These are phyloP conservation scores for Aspergillus transmontanensis DNA, from an alignment of 2,329 filamentous ascomycete genomes.

Conservation along the genomic window DNA sequence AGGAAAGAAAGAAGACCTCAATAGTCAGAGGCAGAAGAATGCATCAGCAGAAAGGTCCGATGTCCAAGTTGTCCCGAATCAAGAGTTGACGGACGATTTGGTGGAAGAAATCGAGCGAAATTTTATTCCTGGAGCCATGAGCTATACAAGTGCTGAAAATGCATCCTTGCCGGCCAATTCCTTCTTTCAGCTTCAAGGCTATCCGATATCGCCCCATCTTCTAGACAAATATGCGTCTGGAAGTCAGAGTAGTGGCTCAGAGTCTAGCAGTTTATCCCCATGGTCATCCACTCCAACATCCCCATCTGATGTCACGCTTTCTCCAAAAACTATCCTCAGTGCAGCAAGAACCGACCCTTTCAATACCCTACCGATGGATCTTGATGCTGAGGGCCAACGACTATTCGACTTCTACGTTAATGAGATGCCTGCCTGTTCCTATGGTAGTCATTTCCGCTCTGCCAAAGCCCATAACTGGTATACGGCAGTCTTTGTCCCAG, in stretches of 20 bases:
- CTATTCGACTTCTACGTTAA: constrained; percentile 46
- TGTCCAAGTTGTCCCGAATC: not conserved
- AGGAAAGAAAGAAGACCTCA: not conserved
- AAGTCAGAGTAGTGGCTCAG: constrained; percentile 14
- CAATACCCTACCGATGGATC: constrained; percentile 36
- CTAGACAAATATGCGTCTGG: constrained; percentile 7
- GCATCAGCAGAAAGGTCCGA: not conserved
- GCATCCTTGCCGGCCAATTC: not conserved
- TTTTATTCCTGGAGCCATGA: not conserved
- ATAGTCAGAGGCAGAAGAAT: not conserved
- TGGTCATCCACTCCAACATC: constrained; percentile 21
- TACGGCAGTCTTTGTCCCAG: constrained; percentile 40
- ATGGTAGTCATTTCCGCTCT: constrained; percentile 38
- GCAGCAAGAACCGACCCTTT: constrained; percentile 43
- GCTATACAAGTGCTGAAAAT: not conserved
- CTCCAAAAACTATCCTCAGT: constrained; percentile 37
- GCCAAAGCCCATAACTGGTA: constrained; percentile 43
- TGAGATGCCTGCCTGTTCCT: constrained; percentile 43
- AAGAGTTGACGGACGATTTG: not conserved
- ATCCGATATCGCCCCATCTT: constrained; percentile 2
- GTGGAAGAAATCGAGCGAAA: constrained; percentile 8
- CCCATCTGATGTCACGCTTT: constrained; percentile 20
- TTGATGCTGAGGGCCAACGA: constrained; percentile 33
- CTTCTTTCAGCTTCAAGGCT: not conserved
- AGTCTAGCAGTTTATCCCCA: constrained; percentile 14